Evolutionary conservation across 306 rosid genomes (phyloP).

Genomic region (Pyrus bretschneideri): DNA sequence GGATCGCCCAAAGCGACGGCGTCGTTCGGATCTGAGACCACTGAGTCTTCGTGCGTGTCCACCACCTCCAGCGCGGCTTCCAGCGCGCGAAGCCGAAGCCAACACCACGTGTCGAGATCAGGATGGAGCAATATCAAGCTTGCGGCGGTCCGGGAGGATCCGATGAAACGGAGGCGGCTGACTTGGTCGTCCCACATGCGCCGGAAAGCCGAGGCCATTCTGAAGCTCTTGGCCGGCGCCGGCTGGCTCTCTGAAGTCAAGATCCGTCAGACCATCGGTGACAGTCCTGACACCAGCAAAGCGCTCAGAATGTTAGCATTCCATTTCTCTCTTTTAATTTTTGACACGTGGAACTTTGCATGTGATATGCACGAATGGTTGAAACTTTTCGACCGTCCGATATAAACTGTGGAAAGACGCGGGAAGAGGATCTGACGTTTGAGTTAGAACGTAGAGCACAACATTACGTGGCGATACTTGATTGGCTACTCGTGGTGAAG

Average conservation of each 20-base stretch:
- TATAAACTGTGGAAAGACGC: not conserved
- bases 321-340: conserved; percentile 1
- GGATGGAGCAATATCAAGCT: conserved; percentile 4
- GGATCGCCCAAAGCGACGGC: conserved; percentile 4
- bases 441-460: not conserved
- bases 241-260: conserved; percentile 58
- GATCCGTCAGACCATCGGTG: conserved; percentile 78
- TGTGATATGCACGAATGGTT: not conserved
- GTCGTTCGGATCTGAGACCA: conserved; percentile 17
- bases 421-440: not conserved
- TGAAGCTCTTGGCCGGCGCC: conserved; percentile 56
- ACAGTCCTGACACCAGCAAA: conserved; percentile 96
- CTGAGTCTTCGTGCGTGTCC: conserved; percentile 56
- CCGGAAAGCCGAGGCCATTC: conserved; percentile 62
- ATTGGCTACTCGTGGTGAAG: not conserved
- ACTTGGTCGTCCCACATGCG: conserved; percentile 38
- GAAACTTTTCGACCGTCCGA: not conserved
- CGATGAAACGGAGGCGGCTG: conserved; percentile 3
- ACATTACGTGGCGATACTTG: not conserved
- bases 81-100: conserved; percentile 43
- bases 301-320: conserved; percentile 78
- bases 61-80: conserved; percentile 47
- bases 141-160: conserved; percentile 8
- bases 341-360: not conserved
- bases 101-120: conserved; percentile 5